Base-by-base conservation (phyloP, 2,329 filamentous ascomycete genomes). In the Phialophora verrucosa region DNA sequence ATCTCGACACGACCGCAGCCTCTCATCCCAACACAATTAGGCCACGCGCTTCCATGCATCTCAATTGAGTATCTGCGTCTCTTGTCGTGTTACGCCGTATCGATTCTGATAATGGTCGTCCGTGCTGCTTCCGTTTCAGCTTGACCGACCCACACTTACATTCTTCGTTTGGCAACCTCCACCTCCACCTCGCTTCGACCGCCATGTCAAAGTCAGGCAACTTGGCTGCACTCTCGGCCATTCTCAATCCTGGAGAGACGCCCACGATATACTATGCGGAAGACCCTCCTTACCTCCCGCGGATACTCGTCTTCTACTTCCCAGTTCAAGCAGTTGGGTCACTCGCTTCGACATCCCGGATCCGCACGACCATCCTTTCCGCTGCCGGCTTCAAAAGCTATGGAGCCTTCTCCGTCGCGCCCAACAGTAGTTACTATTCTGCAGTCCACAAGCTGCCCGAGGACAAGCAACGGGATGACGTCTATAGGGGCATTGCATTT, bases 401-500 rank as follows among this genome's bases (percentile, higher is more conserved):
- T 77, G 89, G 91, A 67, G 92, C 94, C 74, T 88, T 99, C 72
- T 96, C 94, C 67, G 90, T 98, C 71, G 96, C 94, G 27, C 95
- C 95, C 53, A 96, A 91, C 75, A 97, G 94, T 55, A 88, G 92
- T 59, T 90, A 96, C 75, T 98, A 98, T 79, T 87, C 88, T 71
- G 94, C 93, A 62, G 95, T 99, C 77, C 89, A 91, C 76, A 88
- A 93, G 77, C 85, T 99, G 51, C 93, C 95, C 50, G 90, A 93
- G 76, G 94, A 97, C 76, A 93, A 93, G 78, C 95, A 98, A 82
- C 94, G 94, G 74, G 94, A 98, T 77, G 94, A 98, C 78, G 85
- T 96, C 70, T 96, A 91, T 79, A 89, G 95, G 54, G 95, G 90
- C 20, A 85, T 99, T 63, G 95, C 94, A 56, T 96, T 98, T 78